Conservation (phyloP, 805 yeast genomes). For the Hanseniaspora lachancei region DNA sequence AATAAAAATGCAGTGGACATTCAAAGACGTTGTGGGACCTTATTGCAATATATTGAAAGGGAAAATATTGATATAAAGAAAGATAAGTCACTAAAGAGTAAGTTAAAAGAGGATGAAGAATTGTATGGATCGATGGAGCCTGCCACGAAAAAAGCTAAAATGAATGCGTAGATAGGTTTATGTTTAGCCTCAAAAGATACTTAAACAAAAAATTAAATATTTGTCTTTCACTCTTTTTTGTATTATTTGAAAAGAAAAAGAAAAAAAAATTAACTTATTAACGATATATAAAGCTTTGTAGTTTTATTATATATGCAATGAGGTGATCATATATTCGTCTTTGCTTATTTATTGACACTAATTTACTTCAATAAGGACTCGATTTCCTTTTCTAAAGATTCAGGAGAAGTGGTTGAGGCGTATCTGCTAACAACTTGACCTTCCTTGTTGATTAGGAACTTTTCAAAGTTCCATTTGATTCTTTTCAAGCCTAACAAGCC, state of each 20-base stretch:
- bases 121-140: neutral
- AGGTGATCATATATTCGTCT: neutral
- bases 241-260: no score
- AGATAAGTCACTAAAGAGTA: constrained; percentile 20
- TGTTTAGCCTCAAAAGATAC: no score
- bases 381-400: constrained; percentile 36
- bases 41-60: constrained; percentile 58
- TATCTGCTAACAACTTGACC: constrained; percentile 48
- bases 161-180: neutral
- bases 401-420: constrained; percentile 45
- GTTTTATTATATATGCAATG: neutral
- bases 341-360: neutral
- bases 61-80: constrained; percentile 39
- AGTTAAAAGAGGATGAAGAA: constrained; percentile 23
- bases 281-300: no score
- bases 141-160: neutral
- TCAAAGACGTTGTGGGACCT: constrained; percentile 66
- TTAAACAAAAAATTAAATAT: no score
- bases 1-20: constrained; percentile 68
- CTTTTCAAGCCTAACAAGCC: constrained; percentile 56
- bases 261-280: no score
- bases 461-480: constrained; percentile 70
- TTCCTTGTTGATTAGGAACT: constrained; percentile 45
- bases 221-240: no score
- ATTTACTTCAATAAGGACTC: constrained; percentile 32